Base-by-base conservation (phyloP, 148 eudicot species). In the Chenopodium quinoa region DNA sequence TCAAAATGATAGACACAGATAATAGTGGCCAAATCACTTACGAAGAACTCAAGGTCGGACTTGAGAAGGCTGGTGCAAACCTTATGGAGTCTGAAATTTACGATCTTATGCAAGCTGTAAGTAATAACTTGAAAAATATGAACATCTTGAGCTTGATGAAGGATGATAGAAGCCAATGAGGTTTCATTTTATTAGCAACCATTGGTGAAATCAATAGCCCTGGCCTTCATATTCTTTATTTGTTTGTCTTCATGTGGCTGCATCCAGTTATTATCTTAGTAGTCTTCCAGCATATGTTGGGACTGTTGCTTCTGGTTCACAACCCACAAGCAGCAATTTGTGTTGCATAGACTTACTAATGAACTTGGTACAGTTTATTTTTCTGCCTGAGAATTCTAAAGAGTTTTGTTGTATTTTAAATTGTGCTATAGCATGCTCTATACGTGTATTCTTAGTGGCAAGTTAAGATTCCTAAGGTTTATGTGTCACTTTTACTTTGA, bases 71-170 rank as follows among this genome's bases (percentile, higher is more conserved):
- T 73, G 97, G 98, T 31, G 91, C 98, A 73, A 88, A 89, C 77
- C 92, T 94, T 63, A 94, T 91, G 84, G 97, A 92, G 54, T 91
- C 98, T 10, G 98, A 94, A 83, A 91, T 94, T 17, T 90, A 84
- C 71, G 89, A 84, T 81, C 85, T 94, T 46, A 91, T 94, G 97
- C 93, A 92, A 87, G 98, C 98, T n/a, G 98, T 92, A 84, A 91
- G 96, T 89, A 81, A 62, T 63, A 68, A 25, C 31, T 27, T 56
- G 64, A 83, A 64, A 7, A 6, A 22, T 62, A 62, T 62, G 9
- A 62, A 62, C 9, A 62, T n/a, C 66, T n/a, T 62, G 23, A 62
- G 66, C 66, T 62, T 62, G 25, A 62, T 62, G 66, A 62, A 22
- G 25, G 66, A 62, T 62, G 66, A 62, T 62, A 12, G 66, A 9